These are phyloP conservation scores for Lentinula aciculospora DNA, from an alignment of 768 basidiomycete species.

Conservation along the genomic window DNA sequence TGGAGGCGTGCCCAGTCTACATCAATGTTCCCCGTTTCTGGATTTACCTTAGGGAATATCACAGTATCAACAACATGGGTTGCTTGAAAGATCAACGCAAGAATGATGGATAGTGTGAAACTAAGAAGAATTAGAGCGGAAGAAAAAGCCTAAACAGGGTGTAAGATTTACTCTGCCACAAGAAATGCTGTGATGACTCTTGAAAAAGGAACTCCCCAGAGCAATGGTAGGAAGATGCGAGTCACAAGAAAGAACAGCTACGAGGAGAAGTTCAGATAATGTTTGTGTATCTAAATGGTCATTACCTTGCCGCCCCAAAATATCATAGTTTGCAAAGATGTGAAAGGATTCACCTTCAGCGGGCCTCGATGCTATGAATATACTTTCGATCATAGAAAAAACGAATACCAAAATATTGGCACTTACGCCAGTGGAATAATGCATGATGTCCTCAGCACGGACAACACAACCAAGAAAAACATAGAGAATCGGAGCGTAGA, in stretches of 20 bases:
- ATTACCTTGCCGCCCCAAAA: slow-evolving; percentile 1
- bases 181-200: not conserved
- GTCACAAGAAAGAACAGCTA: not conserved
- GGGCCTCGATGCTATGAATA: slow-evolving; percentile 3
- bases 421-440: not conserved
- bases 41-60: not conserved
- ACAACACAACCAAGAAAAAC: not conserved
- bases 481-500: not conserved
- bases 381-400: too few relatives aligned
- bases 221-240: not conserved
- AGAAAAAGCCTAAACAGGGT: not conserved
- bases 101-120: not conserved
- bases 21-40: not conserved
- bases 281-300: too few relatives aligned
- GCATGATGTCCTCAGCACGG: not conserved
- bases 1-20: not conserved
- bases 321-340: not conserved
- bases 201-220: not conserved
- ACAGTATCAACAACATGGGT: not conserved
- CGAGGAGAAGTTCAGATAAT: too few relatives aligned
- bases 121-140: not conserved
- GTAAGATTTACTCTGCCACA: not conserved
- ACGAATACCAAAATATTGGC: not conserved
- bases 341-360: not conserved
- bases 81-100: not conserved